phyloP scores from a whole-genome alignment of 768 basidiomycete species.

The Russula ochroleuca region DNA sequence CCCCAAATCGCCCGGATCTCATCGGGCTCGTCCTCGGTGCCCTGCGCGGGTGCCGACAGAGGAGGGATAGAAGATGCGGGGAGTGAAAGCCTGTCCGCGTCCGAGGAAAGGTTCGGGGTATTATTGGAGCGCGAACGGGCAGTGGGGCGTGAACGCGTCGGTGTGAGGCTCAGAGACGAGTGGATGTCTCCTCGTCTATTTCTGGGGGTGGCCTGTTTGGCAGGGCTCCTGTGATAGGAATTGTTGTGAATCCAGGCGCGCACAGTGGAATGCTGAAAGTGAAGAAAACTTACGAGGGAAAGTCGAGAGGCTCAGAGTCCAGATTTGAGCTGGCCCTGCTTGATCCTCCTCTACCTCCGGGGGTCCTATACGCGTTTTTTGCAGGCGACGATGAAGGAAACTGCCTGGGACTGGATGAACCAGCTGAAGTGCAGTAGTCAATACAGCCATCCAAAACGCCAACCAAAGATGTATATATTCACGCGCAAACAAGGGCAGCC shows the following conservation, averaged over 20 bases:
- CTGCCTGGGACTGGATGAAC: constrained; percentile 33
- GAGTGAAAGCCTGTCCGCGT: constrained; percentile 52
- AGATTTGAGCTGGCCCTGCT: constrained; percentile 30
- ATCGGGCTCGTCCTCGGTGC: constrained; percentile 72
- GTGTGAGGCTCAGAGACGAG: constrained; percentile 63
- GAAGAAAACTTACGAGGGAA: constrained; percentile 52
- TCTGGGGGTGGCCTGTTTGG: constrained; percentile 53
- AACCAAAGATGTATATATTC: background rate
- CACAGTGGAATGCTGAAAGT: background rate
- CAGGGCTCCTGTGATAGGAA: constrained; percentile 44
- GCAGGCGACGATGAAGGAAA: constrained; percentile 33
- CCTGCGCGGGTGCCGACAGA: constrained; percentile 57
- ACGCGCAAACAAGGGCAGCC: constrained; percentile 26
- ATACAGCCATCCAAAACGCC: background rate
- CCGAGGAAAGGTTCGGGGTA: constrained; percentile 51
- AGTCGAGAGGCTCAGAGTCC: constrained; percentile 61
- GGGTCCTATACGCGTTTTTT: constrained; percentile 28
- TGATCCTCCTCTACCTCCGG: constrained; percentile 12
- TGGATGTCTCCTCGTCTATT: constrained; percentile 89
- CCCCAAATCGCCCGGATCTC: constrained; percentile 96
- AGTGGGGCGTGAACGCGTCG: constrained; percentile 39
- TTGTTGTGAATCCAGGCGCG: background rate
- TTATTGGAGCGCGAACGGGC: constrained; percentile 36
- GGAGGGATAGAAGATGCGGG: constrained; percentile 52
- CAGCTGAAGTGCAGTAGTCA: constrained; percentile 5